Percentiles rank a stretch among this genome's conserved stretches.
These are phyloP conservation scores for Linnemannia exigua DNA, from an alignment of 192 early-diverging fungal species.

Conservation along the genomic window DNA sequence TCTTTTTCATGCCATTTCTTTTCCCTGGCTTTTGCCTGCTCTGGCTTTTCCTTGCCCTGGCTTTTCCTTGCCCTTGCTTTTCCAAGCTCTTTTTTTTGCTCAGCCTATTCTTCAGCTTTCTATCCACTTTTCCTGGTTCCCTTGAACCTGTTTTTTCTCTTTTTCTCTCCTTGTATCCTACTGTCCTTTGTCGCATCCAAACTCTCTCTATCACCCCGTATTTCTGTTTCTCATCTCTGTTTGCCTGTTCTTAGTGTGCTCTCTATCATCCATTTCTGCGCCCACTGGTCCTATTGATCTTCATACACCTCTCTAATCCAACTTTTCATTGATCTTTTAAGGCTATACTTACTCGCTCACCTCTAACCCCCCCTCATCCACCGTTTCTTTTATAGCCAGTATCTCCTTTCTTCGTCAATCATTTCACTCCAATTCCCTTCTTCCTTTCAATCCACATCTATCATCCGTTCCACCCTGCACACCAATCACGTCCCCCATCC, in stretches of 20 bases:
- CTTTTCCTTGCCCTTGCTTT: neutral
- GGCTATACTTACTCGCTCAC: neutral
- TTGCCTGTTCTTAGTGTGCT: neutral
- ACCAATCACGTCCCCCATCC: neutral
- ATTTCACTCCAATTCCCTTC: neutral
- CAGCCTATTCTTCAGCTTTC: neutral
- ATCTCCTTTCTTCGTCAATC: neutral
- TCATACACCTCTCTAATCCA: neutral
- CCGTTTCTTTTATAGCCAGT: neutral
- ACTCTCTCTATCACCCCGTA: neutral
- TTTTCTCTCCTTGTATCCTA: neutral
- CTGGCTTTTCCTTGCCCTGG: neutral
- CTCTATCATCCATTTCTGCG: neutral
- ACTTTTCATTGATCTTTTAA: neutral
- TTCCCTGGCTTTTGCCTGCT: neutral
- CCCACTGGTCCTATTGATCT: neutral
- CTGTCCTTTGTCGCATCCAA: neutral
- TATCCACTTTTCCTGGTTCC: neutral
- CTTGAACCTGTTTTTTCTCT: neutral
- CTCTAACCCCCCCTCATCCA: neutral
- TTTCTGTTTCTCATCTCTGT: slow-evolving; percentile 1
- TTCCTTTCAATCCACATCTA: slow-evolving; percentile 1
- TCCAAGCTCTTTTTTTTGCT: neutral
- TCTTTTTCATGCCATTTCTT: too few species aligned
- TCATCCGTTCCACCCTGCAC: neutral